Conservation (phyloP, 768 basidiomycete species). For the Nidularia sp. region DNA sequence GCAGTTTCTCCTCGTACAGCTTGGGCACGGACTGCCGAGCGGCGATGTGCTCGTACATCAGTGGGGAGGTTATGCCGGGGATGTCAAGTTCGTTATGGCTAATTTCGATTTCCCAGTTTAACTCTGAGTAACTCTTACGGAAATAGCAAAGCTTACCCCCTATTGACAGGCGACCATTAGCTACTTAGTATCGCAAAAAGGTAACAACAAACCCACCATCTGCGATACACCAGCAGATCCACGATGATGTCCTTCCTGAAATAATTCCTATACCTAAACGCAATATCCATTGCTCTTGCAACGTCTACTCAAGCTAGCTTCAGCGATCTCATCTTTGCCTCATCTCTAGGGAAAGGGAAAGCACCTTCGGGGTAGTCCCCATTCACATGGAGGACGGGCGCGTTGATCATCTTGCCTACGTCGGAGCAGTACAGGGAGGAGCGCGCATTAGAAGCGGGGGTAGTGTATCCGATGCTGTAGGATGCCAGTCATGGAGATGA, state of each 20-base stretch:
- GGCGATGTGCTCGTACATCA: constrained; percentile 89
- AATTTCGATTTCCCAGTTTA: too few species aligned
- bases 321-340: background rate
- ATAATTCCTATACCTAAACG: constrained; percentile 80
- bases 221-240: constrained; percentile 84
- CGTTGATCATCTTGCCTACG: constrained; percentile 85
- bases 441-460: constrained; percentile 78
- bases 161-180: background rate
- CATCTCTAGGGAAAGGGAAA: constrained; percentile 4
- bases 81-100: constrained; percentile 91
- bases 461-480: constrained; percentile 89
- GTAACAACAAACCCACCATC: constrained; percentile 46
- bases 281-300: constrained; percentile 79
- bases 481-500: background rate
- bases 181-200: background rate
- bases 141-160: constrained; percentile 30
- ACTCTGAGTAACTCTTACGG: too few species aligned
- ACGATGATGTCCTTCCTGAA: constrained; percentile 92
- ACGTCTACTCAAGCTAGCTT: constrained; percentile 50
- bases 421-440: constrained; percentile 89
- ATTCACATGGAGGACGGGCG: constrained; percentile 87
- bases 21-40: constrained; percentile 73
- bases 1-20: constrained; percentile 76
- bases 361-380: constrained; percentile 85
- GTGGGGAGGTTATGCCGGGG: constrained; percentile 81